Conservation (phyloP, 192 early-diverging fungal species). For the Coemansia sp. region DNA sequence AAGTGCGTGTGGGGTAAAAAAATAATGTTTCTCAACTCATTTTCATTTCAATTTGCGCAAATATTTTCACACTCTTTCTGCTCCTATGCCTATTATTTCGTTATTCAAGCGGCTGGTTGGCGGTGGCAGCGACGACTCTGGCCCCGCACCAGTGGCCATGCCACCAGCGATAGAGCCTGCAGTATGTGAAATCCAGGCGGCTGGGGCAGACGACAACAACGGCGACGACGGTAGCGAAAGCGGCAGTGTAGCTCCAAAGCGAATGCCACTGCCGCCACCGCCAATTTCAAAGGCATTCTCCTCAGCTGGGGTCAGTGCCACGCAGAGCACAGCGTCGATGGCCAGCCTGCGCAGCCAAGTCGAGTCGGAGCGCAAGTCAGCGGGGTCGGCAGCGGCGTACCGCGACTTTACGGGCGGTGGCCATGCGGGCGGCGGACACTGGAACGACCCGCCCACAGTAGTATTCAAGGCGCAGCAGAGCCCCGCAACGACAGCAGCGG, state of each 20-base stretch:
- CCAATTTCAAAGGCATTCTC: not conserved
- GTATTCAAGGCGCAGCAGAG: conserved; percentile 31
- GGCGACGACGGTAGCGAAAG: conserved; percentile 3
- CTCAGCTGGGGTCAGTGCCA: not conserved
- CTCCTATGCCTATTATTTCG: not conserved
- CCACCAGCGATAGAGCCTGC: not conserved
- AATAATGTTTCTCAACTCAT: no score
- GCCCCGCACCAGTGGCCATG: not conserved
- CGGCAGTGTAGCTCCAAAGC: not conserved
- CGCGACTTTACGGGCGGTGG: conserved; percentile 41
- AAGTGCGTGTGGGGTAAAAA: not conserved
- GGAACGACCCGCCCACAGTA: conserved; percentile 53
- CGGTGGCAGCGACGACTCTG: not conserved
- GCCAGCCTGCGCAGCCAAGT: conserved; percentile 27
- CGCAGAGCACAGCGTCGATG: conserved; percentile 13
- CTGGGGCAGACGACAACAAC: not conserved
- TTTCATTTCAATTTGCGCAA: no score
- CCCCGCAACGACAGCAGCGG: not conserved
- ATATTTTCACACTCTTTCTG: not conserved
- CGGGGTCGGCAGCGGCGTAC: conserved; percentile 31
- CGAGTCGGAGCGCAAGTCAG: conserved; percentile 16
- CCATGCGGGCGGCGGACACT: conserved; percentile 49
- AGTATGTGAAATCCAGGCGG: not conserved
- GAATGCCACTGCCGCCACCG: conserved; percentile 9
- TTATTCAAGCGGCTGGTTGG: conserved; percentile 1